Evolutionary conservation across 768 basidiomycete genomes (phyloP), one percentile per base, ranked within the genome.

Genomic region (Rhodotorula diobovata): DNA sequence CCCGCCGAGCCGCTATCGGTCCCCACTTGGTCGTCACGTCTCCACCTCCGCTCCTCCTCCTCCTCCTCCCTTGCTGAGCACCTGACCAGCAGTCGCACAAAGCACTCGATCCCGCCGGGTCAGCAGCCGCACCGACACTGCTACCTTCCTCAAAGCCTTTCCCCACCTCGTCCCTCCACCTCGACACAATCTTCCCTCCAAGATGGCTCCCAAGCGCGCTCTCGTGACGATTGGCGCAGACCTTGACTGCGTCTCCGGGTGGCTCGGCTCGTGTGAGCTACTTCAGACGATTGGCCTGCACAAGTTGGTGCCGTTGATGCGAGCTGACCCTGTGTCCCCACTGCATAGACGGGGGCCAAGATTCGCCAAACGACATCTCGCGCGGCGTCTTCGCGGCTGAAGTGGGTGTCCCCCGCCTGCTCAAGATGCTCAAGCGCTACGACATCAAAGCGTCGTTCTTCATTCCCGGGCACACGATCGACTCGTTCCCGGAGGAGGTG

Each of bases 371-470:
- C 30, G 89, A 90, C 75, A 88, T 90, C 86, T 21, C 82, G 85
- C 76, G 87, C 85, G 88, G 89, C 15, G 85, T 89, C 82, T 90
- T 85, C 74, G 88, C 89, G 0, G 89, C 89, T 28, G 88, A 90
- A 78, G 88, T 91, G 39, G 89, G 89, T 7, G 82, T 84, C 0
- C 86, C 85, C 11, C 85, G 89, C 23, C 82, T 90, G 15, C 81
- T 90, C 73, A 89, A 88, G 79, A 80, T 90, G 32, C 89, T 90
- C 80, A 81, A 83, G 43, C 89, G 89, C 80, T 88, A 88, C 77
- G 81, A 82, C n/a, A 86, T 86, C 70, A 84, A 57, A n/a, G 61
- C 71, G 9, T 58, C 67, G 1, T 71, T 58, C 63, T 74, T 74
- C 67, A 57, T 68, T 1, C 50, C 68, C 86, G 87, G 87, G 3